Evolutionary conservation across 176 grass and related monocot genomes (phyloP), one percentile per base, ranked within the genome.

Genomic region (Zoysia pacifica): DNA sequence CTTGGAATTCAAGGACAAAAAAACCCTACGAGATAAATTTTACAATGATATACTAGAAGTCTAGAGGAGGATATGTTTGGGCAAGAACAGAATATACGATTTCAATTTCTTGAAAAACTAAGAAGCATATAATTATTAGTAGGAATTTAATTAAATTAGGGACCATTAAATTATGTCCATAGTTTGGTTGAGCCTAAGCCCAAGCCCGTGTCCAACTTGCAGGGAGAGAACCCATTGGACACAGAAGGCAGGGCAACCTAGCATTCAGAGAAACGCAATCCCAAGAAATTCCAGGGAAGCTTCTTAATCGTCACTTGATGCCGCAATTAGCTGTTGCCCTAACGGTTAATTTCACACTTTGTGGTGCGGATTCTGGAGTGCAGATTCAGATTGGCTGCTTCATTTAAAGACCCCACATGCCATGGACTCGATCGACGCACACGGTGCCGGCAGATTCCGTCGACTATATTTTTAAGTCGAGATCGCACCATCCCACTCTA

Each of bases 321-420:
- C 61, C 5, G 48, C 48, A 55, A 82, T 52, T 65, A 38, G 70
- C 13, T 37, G 13, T 66, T 19, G 1, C 8, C 48, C 62, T 56
- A 82, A 82, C 80, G 61, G 80, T 82, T 74, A 74, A 74, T 40
- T 82, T 82, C 61, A 82, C 80, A 82, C 80, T 45, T 45, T 16
- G 49, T 48, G 41, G 65, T 42, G 1, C 37, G 9, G 3, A 41
- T 48, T 73, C 58, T 59, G 69, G 48, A 65, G 67, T 14, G 2
- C 72, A 39, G 70, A 55, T 43, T 59, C 55, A 35, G 35, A 67
- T 56, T 77, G 70, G 36, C 39, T 58, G 40, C 48, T 48, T 82
- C 83, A 86, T 86, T 89, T 62, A 89, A 73, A 77, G 73, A 82
- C 52, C 73, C 67, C 78, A 86, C 87, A 89, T 82, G 82, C 60